Conservation (phyloP, 2,329 filamentous ascomycete genomes). For the Ophiostoma piceae region DNA sequence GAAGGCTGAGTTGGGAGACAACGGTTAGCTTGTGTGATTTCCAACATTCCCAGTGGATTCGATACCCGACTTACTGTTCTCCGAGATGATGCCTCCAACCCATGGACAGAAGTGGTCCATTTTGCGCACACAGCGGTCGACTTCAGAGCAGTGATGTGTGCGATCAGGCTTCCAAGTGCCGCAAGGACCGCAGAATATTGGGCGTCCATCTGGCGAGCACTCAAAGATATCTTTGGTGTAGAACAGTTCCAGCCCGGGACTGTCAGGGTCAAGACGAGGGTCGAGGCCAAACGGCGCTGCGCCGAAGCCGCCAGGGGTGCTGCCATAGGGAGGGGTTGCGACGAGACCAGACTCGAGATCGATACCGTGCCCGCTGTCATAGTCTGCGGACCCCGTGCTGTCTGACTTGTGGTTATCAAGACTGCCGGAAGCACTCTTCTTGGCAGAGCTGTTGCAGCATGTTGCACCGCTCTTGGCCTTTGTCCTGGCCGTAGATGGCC, state of each 20-base stretch:
- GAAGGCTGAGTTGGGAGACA: conserved; percentile 50
- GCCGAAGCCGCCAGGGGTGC: conserved; percentile 15
- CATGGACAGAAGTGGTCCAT: conserved; percentile 97
- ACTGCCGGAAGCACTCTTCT: background rate
- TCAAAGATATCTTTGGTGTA: conserved; percentile 79
- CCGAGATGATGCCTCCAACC: conserved; percentile 89
- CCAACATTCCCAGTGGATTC: background rate
- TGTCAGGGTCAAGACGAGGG: conserved; percentile 51
- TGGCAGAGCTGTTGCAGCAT: conserved; percentile 20
- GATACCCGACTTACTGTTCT: conserved; percentile 54
- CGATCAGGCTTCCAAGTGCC: conserved; percentile 84
- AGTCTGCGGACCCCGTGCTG: background rate
- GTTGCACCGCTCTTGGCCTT: conserved; percentile 25
- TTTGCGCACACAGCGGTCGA: conserved; percentile 74
- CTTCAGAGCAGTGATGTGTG: conserved; percentile 77
- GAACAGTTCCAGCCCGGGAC: conserved; percentile 66
- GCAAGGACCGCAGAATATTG: conserved; percentile 80
- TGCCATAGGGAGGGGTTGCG: conserved; percentile 20
- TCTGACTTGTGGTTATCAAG: conserved; percentile 15
- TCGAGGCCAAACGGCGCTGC: conserved; percentile 23
- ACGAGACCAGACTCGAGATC: conserved; percentile 28
- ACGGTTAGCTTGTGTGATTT: background rate
- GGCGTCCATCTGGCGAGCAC: conserved; percentile 77
- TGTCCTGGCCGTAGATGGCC: background rate
- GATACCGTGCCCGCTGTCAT: background rate